Evolutionary conservation across 2,329 filamentous ascomycete genomes (phyloP).

Genomic region (Truncatella angustata): DNA sequence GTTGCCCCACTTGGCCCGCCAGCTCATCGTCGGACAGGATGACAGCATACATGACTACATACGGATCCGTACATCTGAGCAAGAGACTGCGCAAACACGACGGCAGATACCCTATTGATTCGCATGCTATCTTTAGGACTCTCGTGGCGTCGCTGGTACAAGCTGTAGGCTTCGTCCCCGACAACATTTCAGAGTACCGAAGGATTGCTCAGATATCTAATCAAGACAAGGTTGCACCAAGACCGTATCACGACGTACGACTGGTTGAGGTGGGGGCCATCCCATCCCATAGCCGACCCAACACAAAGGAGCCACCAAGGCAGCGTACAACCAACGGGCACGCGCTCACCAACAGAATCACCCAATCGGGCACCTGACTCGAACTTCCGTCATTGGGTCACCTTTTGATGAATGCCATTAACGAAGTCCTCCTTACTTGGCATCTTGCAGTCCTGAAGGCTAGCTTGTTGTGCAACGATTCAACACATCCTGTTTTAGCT

Average conservation of each 20-base stretch:
- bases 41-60: slow-evolving; percentile 5
- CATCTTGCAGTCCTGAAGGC: background rate
- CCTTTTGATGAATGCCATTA: slow-evolving; percentile 1
- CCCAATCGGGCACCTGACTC: slow-evolving; percentile 10
- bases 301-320: no score
- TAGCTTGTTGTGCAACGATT: background rate
- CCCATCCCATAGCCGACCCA: no score
- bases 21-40: slow-evolving; percentile 2
- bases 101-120: background rate
- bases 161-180: no score
- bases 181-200: no score
- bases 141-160: no score
- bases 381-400: slow-evolving; percentile 10
- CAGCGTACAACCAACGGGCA: slow-evolving; percentile 6
- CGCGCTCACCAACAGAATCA: slow-evolving; percentile 9
- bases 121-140: no score
- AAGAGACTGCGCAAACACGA: background rate
- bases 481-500: background rate
- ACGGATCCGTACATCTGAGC: no score
- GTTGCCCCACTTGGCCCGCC: background rate
- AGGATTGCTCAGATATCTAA: background rate
- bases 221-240: background rate
- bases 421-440: background rate
- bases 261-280: background rate
- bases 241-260: background rate